Conservation (phyloP, 2,329 filamentous ascomycete species). For the Penicillium aurantiogriseum region DNA sequence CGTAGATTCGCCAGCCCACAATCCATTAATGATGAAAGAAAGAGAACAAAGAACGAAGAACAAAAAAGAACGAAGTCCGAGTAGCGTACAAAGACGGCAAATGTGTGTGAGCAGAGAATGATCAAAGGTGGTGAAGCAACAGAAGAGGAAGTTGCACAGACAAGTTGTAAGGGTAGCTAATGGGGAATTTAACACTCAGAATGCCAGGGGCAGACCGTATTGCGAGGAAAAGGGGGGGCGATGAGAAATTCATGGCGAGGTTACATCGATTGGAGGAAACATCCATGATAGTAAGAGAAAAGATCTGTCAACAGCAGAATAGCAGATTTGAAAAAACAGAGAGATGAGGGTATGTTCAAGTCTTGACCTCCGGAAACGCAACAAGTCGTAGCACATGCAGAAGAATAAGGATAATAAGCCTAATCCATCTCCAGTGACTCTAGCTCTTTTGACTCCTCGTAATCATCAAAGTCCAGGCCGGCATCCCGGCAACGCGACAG, state of each 20-base stretch:
- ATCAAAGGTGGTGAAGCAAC: constrained; percentile 1
- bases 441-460: constrained; percentile 45
- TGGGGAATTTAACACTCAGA: neutral
- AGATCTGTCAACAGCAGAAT: constrained; percentile 7
- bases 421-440: constrained; percentile 40
- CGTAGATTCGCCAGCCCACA: constrained; percentile 31
- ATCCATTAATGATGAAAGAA: constrained; percentile 28
- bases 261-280: constrained; percentile 6
- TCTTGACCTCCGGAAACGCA: constrained; percentile 24
- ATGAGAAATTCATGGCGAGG: constrained; percentile 1
- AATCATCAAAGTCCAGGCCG: constrained; percentile 51
- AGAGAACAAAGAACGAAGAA: constrained; percentile 16
- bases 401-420: constrained; percentile 12
- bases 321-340: constrained; percentile 17
- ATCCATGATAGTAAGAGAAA: constrained; percentile 1
- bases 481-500: constrained; percentile 48
- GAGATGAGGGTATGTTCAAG: constrained; percentile 30
- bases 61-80: constrained; percentile 9
- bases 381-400: constrained; percentile 31
- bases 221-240: neutral
- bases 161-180: neutral
- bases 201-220: neutral
- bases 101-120: constrained; percentile 18
- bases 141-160: neutral
- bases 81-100: constrained; percentile 5